phyloP scores from a whole-genome alignment of 805 yeast species.

The Lipomyces spencermartinsiae region DNA sequence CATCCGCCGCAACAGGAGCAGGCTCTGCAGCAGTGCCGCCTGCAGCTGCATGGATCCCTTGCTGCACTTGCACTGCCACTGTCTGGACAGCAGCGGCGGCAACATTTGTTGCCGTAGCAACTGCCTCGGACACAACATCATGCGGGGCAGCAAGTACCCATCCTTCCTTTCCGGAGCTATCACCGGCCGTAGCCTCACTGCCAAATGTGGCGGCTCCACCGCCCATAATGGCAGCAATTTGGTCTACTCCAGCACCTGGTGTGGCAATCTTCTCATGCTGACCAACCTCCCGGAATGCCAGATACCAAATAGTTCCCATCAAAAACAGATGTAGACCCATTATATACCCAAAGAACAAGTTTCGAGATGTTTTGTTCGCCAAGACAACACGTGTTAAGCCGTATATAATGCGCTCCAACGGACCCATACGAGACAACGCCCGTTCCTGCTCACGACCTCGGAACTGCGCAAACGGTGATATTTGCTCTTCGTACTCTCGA shows the following conservation, averaged over 20 bases:
- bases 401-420: constrained; percentile 78
- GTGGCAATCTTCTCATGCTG: constrained; percentile 24
- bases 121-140: constrained; percentile 6
- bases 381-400: constrained; percentile 75
- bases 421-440: constrained; percentile 71
- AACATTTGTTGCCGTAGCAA: constrained; percentile 8
- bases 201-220: not conserved
- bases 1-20: constrained; percentile 14
- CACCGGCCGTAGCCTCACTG: constrained; percentile 4
- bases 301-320: constrained; percentile 49
- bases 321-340: constrained; percentile 75
- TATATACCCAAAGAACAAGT: constrained; percentile 76
- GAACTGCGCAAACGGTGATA: constrained; percentile 85
- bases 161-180: constrained; percentile 4
- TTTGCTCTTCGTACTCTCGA: constrained; percentile 70
- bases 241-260: constrained; percentile 6
- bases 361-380: constrained; percentile 73
- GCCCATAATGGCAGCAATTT: constrained; percentile 10
- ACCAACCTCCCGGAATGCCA: constrained; percentile 37
- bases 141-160: constrained; percentile 14
- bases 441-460: constrained; percentile 78
- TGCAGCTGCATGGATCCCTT: not conserved
- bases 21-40: constrained; percentile 9
- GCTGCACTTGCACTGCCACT: not conserved
- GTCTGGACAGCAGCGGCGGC: constrained; percentile 2